Conservation (phyloP, 1,139 yeast genomes). For the Candida dubliniensis region DNA sequence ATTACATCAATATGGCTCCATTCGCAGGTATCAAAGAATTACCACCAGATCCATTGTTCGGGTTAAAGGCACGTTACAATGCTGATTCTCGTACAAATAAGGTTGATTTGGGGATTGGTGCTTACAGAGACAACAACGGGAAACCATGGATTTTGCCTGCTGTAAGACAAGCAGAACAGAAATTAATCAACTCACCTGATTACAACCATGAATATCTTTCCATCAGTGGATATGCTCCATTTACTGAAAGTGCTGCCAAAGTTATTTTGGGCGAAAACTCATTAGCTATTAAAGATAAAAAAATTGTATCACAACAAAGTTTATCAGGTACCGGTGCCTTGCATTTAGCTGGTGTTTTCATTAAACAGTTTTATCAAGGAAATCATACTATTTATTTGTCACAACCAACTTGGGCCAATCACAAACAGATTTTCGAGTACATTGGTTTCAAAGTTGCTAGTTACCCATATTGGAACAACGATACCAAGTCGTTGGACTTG, state of each 20-base stretch:
- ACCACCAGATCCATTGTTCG: slow-evolving; percentile 82
- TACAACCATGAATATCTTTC: slow-evolving; percentile 92
- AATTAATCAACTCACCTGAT: slow-evolving; percentile 45
- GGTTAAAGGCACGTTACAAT: slow-evolving; percentile 71
- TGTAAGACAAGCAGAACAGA: slow-evolving; percentile 71
- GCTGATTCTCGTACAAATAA: slow-evolving; percentile 66
- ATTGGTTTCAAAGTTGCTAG: slow-evolving; percentile 61
- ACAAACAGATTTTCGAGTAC: slow-evolving; percentile 72
- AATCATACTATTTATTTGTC: slow-evolving; percentile 66
- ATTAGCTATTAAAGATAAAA: slow-evolving; percentile 49
- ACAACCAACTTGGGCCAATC: slow-evolving; percentile 97
- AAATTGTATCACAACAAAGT: slow-evolving; percentile 78
- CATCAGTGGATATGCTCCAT: slow-evolving; percentile 73
- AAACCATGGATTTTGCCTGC: slow-evolving; percentile 94
- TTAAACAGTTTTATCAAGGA: slow-evolving; percentile 54
- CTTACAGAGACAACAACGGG: slow-evolving; percentile 89
- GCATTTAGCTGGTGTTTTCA: slow-evolving; percentile 80
- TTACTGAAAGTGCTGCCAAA: slow-evolving; percentile 73
- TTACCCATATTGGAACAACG: slow-evolving; percentile 78
- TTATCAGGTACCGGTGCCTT: slow-evolving; percentile 96
- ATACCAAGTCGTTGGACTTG: slow-evolving; percentile 62
- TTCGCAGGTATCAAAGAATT: slow-evolving; percentile 54
- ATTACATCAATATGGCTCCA: slow-evolving; percentile 31
- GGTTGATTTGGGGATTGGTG: slow-evolving; percentile 93
- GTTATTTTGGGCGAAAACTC: slow-evolving; percentile 73